These are phyloP conservation scores for Aspergillus brunneoviolaceus DNA, from an alignment of 2,329 filamentous ascomycete genomes.

Conservation along the genomic window DNA sequence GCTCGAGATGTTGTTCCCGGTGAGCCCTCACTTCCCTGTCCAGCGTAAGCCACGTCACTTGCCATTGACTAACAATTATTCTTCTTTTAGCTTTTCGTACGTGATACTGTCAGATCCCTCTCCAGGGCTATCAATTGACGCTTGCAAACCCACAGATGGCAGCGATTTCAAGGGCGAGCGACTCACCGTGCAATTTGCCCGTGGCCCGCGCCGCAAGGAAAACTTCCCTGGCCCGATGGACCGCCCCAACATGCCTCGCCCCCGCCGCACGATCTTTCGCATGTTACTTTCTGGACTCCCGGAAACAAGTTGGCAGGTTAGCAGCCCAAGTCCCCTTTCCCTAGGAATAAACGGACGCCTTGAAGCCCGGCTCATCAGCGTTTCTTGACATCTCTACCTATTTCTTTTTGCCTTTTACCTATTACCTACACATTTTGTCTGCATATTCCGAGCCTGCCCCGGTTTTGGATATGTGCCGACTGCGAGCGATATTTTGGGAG, in stretches of 20 bases:
- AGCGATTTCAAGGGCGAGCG: conserved; percentile 98
- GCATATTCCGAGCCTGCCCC: not conserved
- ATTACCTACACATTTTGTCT: not conserved
- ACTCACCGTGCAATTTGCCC: conserved; percentile 95
- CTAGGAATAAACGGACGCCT: conserved; percentile 28
- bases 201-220: conserved; percentile 73
- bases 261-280: conserved; percentile 88
- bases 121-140: conserved; percentile 33
- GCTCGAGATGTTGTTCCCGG: conserved; percentile 97
- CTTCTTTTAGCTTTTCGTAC: conserved; percentile 56
- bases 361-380: conserved; percentile 16
- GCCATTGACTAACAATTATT: conserved; percentile 21
- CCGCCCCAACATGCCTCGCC: conserved; percentile 67
- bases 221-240: conserved; percentile 63
- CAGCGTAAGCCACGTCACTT: conserved; percentile 13
- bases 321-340: conserved; percentile 50
- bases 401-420: not conserved
- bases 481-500: not conserved
- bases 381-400: conserved; percentile 19
- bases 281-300: conserved; percentile 98
- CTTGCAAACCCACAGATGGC: conserved; percentile 64
- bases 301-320: conserved; percentile 99
- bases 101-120: conserved; percentile 61
- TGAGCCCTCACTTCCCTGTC: conserved; percentile 51
- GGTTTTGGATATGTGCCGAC: not conserved